Percentiles rank a stretch among this genome's conserved stretches.
These are phyloP conservation scores for Parathielavia appendiculata DNA, from an alignment of 495 filamentous ascomycete genomes.

Conservation along the genomic window DNA sequence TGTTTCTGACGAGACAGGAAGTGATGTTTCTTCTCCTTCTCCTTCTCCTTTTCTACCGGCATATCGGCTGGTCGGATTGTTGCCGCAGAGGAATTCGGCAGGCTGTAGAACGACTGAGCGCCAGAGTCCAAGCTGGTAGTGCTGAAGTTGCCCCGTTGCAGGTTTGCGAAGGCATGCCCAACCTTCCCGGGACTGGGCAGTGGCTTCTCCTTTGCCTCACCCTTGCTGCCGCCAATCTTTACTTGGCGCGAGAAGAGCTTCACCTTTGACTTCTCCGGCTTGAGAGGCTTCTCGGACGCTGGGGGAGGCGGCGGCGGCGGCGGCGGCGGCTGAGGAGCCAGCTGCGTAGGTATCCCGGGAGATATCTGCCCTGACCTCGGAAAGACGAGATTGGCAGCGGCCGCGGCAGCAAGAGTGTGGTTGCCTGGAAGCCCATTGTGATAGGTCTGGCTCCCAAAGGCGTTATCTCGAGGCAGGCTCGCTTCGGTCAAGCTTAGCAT, in stretches of 20 bases:
- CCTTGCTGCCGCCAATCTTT: slow-evolving; percentile 64
- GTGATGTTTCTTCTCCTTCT: slow-evolving; percentile 71
- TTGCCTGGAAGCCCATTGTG: slow-evolving; percentile 66
- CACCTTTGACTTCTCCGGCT: slow-evolving; percentile 79
- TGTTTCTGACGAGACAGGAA: slow-evolving; percentile 90
- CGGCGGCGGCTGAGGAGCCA: slow-evolving; percentile 27
- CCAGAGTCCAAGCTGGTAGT: slow-evolving; percentile 71
- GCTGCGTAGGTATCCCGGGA: slow-evolving; percentile 39
- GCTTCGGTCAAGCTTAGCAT: slow-evolving; percentile 51
- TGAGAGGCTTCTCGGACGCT: slow-evolving; percentile 59
- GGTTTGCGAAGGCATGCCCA: slow-evolving; percentile 52
- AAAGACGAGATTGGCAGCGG: slow-evolving; percentile 84
- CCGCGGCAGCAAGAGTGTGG: slow-evolving; percentile 63
- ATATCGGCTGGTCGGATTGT: slow-evolving; percentile 58
- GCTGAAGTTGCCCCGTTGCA: slow-evolving; percentile 67
- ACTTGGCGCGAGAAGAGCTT: slow-evolving; percentile 89
- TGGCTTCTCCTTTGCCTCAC: slow-evolving; percentile 63
- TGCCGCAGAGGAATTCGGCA: slow-evolving; percentile 76
- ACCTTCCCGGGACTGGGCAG: slow-evolving; percentile 81
- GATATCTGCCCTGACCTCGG: slow-evolving; percentile 56
- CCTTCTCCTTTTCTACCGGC: slow-evolving; percentile 34
- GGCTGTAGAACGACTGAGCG: slow-evolving; percentile 70
- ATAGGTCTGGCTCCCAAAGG: slow-evolving; percentile 51
- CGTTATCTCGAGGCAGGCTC: slow-evolving; percentile 50
- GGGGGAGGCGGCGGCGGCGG: slow-evolving; percentile 24